A percentile compares a stretch with the other conserved stretches of the same genome.
Evolutionary conservation across 2,329 filamentous ascomycete species (phyloP).

Genomic region (Mycosphaerella sp.): DNA sequence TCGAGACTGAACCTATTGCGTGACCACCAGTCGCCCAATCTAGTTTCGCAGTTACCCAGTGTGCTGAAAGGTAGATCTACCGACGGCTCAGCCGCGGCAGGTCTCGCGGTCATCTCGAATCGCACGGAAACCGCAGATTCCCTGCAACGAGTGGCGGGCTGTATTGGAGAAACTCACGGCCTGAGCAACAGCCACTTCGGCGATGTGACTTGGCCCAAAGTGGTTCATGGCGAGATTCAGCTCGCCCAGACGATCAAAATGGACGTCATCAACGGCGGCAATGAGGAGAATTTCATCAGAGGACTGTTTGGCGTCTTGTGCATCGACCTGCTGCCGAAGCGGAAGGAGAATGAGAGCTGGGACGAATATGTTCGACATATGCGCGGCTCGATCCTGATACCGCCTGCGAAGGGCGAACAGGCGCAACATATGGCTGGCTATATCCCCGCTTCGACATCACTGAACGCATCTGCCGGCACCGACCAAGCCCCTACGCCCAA

Average conservation of each 20-base stretch:
- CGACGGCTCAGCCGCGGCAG: slow-evolving; percentile 19
- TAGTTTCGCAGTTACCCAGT: not conserved
- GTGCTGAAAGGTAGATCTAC: slow-evolving; percentile 8
- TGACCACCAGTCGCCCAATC: slow-evolving; percentile 6
- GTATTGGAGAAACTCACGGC: slow-evolving; percentile 48
- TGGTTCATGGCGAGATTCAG: slow-evolving; percentile 50
- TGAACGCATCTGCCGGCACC: slow-evolving; percentile 6
- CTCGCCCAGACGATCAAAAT: slow-evolving; percentile 45
- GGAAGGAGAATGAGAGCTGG: slow-evolving; percentile 45
- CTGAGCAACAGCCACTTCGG: slow-evolving; percentile 57
- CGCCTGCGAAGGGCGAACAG: slow-evolving; percentile 47
- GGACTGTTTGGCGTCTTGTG: slow-evolving; percentile 49
- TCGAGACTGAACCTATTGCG: slow-evolving; percentile 9
- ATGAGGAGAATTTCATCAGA: slow-evolving; percentile 46
- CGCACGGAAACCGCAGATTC: slow-evolving; percentile 48
- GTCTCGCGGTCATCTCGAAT: slow-evolving; percentile 56
- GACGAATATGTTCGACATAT: slow-evolving; percentile 52
- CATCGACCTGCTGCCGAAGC: slow-evolving; percentile 49
- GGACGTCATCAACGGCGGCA: slow-evolving; percentile 35
- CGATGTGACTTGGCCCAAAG: slow-evolving; percentile 57
- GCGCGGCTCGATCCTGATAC: slow-evolving; percentile 56
- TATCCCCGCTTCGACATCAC: slow-evolving; percentile 5
- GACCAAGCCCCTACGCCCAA: not conserved
- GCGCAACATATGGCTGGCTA: slow-evolving; percentile 37
- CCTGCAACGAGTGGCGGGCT: slow-evolving; percentile 46